phyloP scores from a whole-genome alignment of 129 eudicot species.

The Flaveria sonorensis region DNA sequence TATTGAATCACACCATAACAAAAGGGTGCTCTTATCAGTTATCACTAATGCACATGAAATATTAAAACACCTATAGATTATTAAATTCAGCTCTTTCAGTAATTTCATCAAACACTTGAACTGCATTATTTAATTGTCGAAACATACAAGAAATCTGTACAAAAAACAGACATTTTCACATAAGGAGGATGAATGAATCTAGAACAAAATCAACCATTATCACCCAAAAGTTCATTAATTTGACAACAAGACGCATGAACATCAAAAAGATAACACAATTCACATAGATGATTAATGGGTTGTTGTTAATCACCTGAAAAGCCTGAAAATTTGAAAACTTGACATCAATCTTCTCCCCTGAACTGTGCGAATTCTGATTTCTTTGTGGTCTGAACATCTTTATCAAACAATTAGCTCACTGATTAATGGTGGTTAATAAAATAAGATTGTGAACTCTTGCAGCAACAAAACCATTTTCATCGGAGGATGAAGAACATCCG shows the following conservation, averaged over 20 bases:
- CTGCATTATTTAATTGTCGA: background rate
- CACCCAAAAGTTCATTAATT: background rate
- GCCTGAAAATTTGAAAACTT: slow-evolving; percentile 81
- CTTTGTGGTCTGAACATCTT: slow-evolving; percentile 67
- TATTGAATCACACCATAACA: too few species aligned
- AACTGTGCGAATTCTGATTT: slow-evolving; percentile 46
- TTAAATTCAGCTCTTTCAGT: background rate
- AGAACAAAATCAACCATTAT: background rate
- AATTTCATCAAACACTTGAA: slow-evolving; percentile 21
- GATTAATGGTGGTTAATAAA: slow-evolving; percentile 18
- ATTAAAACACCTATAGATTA: background rate
- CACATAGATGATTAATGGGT: background rate
- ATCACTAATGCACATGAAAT: too few species aligned
- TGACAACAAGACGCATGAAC: background rate
- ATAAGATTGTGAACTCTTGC: too few species aligned
- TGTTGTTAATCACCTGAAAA: slow-evolving; percentile 55
- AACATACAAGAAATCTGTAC: too few species aligned
- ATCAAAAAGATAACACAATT: background rate
- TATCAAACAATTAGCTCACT: slow-evolving; percentile 12
- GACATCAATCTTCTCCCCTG: slow-evolving; percentile 68
- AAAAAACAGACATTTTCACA: background rate
- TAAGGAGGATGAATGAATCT: background rate
- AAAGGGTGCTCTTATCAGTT: too few species aligned
- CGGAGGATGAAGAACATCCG: slow-evolving; percentile 4
- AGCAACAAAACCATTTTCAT: slow-evolving; percentile 15